Evolutionary conservation across 306 rosid species (phyloP), one percentile per base, ranked within the genome.

Genomic region (Sindora glabra): DNA sequence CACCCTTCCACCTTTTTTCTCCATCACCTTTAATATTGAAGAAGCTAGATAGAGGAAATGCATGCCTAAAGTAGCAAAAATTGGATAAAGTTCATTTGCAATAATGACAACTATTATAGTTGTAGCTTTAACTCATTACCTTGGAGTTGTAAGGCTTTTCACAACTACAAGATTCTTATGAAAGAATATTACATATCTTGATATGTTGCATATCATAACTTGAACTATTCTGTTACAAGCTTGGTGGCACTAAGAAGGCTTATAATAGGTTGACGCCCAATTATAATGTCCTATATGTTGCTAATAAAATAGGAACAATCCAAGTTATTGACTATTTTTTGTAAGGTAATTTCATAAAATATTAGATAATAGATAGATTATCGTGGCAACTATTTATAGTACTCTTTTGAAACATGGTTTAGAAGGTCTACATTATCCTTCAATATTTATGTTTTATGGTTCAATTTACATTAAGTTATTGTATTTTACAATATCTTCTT

Each of bases 51-150:
- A 65, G 17, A 76, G 55, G 50, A 65, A 50, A 52, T 39, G 77
- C 80, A 78, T 69, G 72, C 88, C 88, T 38, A 84, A 82, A 71
- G 88, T 82, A 50, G 84, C 88, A 45, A 82, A 82, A 78, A 82
- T 84, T 40, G 88, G 88, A 65, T 64, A 78, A 70, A 84, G 88
- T 40, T 82, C 84, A 8, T 82, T 84, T 59, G 88, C 88, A 0
- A 82, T 84, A 25, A 82, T 82, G 88, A 82, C 88, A 61, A 76
- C 84, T 27, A 79, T 84, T 25, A 82, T 82, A 17, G 87, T 82
- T 60, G 87, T 79, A 38, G 81, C 81, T 72, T 65, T 82, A 73
- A 84, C 78, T 61, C 81, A 78, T 38, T 82, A 82, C 77, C 81
- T 78, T 15, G 75, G 84, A 63, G 87, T 62, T 68, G 77, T 82